phyloP scores from a whole-genome alignment of 331 rosid genomes.

The Pyracantha coccinea region DNA sequence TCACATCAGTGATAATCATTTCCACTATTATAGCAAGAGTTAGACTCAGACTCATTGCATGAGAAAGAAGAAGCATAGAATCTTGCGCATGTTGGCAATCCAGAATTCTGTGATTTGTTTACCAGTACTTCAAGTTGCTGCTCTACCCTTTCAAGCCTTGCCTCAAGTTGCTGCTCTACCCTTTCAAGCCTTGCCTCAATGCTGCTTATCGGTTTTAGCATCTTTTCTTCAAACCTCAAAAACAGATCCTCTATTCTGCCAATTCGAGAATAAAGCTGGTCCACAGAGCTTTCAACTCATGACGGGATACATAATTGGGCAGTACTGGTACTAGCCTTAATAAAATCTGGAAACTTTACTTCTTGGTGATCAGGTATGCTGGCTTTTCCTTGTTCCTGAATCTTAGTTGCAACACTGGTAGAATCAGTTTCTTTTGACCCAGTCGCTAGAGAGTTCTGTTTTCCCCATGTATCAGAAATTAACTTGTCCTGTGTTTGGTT shows the following conservation, averaged over 20 bases:
- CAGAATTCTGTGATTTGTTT: conserved; percentile 37
- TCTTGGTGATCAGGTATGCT: conserved; percentile 19
- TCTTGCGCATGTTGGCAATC: conserved; percentile 34
- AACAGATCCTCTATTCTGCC: conserved; percentile 58
- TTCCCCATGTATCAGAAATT: conserved; percentile 32
- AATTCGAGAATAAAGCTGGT: conserved; percentile 62
- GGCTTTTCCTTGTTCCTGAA: conserved; percentile 27
- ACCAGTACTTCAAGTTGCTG: conserved; percentile 65
- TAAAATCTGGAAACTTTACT: conserved; percentile 26
- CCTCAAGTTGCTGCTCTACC: conserved; percentile 76
- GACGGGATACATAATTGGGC: conserved; percentile 19
- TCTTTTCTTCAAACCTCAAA: conserved; percentile 75
- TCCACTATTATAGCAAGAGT: conserved; percentile 28
- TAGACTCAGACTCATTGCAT: conserved; percentile 39
- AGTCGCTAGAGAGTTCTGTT: conserved; percentile 12
- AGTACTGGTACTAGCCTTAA: conserved; percentile 21
- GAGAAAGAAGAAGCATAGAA: conserved; percentile 56
- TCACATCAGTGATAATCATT: conserved; percentile 20
- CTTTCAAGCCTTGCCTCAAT: conserved; percentile 74
- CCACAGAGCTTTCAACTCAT: conserved; percentile 41
- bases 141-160: conserved; percentile 78
- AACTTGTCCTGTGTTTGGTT: conserved; percentile 11
- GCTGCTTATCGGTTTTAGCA: conserved; percentile 66
- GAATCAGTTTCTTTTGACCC: conserved; percentile 23
- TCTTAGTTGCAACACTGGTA: conserved; percentile 25